A percentile compares a stretch with the other conserved stretches of the same genome.
These are phyloP conservation scores for Phialocephala sp. DNA, from an alignment of 2,329 filamentous ascomycete species.

Conservation along the genomic window DNA sequence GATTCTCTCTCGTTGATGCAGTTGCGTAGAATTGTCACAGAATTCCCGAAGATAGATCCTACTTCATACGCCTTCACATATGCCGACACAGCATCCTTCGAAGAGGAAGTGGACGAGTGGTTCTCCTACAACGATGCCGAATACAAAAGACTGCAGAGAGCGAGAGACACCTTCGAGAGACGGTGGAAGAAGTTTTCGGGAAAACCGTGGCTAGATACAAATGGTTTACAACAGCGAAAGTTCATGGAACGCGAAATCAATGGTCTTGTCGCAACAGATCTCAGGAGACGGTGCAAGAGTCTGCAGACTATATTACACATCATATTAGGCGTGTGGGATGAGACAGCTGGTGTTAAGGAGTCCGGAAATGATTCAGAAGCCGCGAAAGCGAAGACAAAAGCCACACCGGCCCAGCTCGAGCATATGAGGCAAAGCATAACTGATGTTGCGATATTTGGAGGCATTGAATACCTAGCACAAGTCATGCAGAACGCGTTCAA, in stretches of 20 bases:
- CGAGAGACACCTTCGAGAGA: constrained; percentile 77
- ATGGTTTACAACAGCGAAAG: constrained; percentile 57
- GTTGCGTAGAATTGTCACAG: constrained; percentile 73
- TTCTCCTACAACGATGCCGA: constrained; percentile 92
- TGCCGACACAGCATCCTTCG: constrained; percentile 72
- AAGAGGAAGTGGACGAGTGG: constrained; percentile 96
- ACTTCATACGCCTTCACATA: constrained; percentile 87
- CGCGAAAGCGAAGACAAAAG: constrained; percentile 53
- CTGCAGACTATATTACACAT: constrained; percentile 66
- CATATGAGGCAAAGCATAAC: constrained; percentile 62
- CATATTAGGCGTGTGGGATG: constrained; percentile 72
- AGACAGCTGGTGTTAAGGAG: constrained; percentile 59
- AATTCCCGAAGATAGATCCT: constrained; percentile 72
- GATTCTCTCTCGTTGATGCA: constrained; percentile 80
- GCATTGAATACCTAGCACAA: constrained; percentile 38
- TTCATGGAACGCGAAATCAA: constrained; percentile 64
- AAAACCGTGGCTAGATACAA: constrained; percentile 70
- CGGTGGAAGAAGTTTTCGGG: constrained; percentile 67
- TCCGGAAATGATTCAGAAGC: constrained; percentile 40
- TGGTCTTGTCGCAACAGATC: constrained; percentile 52
- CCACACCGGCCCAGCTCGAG: constrained; percentile 61
- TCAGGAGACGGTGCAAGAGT: constrained; percentile 55
- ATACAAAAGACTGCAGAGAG: constrained; percentile 76
- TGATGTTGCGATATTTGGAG: constrained; percentile 55
- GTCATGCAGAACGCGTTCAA: constrained; percentile 42